Base-by-base conservation (phyloP, 1,284 basidiomycete genomes). In the Naganishia cerealis region DNA sequence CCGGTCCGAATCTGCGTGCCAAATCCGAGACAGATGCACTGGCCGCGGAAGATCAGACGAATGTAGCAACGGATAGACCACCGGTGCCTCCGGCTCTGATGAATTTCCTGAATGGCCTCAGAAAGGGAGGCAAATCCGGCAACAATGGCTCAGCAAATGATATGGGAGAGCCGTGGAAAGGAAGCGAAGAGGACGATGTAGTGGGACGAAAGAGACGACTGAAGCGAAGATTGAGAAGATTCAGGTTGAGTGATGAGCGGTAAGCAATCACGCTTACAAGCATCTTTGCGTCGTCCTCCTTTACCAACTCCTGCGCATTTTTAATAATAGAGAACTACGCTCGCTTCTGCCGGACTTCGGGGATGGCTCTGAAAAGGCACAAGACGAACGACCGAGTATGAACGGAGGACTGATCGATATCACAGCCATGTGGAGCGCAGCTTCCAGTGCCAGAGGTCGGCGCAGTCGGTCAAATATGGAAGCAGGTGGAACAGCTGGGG, bases 151-250 rank as follows among this genome's bases (percentile, higher is more conserved):
- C 43, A 4, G 21, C 38, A 24, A 54, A 42, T 29, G 61, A 53
- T 9, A 24, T 29, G 7, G 61, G 43, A 2, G 61, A 70, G 33
- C 42, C 63, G 18, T 71, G 72, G 62, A 89, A 86, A 83, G 82
- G 83, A 40, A 89, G 90, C 75, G 85, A 87, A 55, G 76, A 79
- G 40, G 85, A 88, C 1, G 86, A 87, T 57, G 55, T 65, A 7
- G n/a, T 65, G 18, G 69, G 66, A 12, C 21, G 69, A 21, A 57
- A 54, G 36, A 57, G 38, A 9, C 33, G 66, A 36, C 57, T 67
- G 36, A 65, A 59, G 56, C 57, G 46, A 42, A 52, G 69, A 24
- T 26, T 70, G 61, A 61, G 36, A 10, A 18, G 66, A 33, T 67
- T 70, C 33, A 62, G 53, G n/a, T 55, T 65, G 29, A 58, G 66